Conservation (phyloP, 139 green algal species). For the Volvox africanus region DNA sequence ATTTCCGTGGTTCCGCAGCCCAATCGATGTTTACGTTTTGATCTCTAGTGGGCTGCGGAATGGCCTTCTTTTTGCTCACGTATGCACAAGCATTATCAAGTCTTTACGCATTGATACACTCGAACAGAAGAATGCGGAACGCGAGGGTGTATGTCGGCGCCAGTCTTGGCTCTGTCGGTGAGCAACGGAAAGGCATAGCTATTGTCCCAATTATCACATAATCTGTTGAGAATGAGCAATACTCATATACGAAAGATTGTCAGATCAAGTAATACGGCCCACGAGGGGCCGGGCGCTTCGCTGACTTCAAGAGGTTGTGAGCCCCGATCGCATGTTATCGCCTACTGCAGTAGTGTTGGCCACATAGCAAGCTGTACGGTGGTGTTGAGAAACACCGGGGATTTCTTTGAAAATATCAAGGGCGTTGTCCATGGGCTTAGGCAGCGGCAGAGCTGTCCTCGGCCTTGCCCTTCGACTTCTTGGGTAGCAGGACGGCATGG, state of each 20-base stretch:
- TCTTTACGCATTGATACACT: too few relatives aligned
- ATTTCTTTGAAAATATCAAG: not conserved
- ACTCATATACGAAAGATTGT: not conserved
- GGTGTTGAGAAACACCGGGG: conserved; percentile 26
- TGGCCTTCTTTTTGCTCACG: too few relatives aligned
- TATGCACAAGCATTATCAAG: too few relatives aligned
- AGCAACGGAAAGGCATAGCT: too few relatives aligned
- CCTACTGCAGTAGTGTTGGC: not conserved
- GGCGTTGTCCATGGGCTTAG: not conserved
- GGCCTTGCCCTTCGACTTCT: conserved; percentile 67
- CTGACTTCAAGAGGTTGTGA: not conserved
- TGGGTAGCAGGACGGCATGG: conserved; percentile 86
- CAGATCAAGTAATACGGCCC: not conserved
- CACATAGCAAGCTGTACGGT: not conserved
- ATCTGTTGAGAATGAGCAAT: not conserved
- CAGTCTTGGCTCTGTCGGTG: too few relatives aligned
- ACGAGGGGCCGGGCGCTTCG: too few relatives aligned
- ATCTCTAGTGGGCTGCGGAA: too few relatives aligned
- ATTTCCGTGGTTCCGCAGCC: too few relatives aligned
- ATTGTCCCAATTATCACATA: not conserved
- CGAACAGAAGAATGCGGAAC: too few relatives aligned
- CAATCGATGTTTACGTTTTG: too few relatives aligned
- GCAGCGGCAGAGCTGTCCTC: not conserved
- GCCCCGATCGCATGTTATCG: not conserved
- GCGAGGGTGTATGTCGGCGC: too few relatives aligned